Evolutionary conservation across 495 filamentous ascomycete species (phyloP), one percentile per base, ranked within the genome.

Genomic region (Pyronema domesticum): DNA sequence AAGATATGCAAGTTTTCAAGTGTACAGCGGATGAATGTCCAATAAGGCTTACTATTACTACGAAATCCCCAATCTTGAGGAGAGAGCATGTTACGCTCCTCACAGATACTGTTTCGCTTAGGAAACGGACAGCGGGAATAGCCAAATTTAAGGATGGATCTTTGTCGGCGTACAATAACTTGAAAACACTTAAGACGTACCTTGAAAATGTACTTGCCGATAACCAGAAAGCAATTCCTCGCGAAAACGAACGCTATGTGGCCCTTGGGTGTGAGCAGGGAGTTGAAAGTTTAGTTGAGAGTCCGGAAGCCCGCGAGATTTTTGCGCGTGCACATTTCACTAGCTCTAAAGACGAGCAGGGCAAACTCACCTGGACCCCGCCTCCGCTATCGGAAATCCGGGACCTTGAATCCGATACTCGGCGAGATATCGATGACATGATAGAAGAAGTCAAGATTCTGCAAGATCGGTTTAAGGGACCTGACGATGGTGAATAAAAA

Each of bases 371-470:
- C 53, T 64, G 61, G 61, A 55, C 18, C 23, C 61, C 61, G 3
- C 56, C 61, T 11, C 33, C 48, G 1, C 30, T 34, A 14, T 46
- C 33, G 30, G 18, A 60, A 33, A 37, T 63, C 11, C 15, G 56
- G 34, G 43, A 63, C 37, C 19, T 34, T 6, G 17, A 53, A 7
- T 59, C 60, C 17, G 14, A 46, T 37, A 43, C 37, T 6, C 51
- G 30, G 23, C 47, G 46, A 14, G 55, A 64, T 37, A 52, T 56
- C 14, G 35, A 55, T 8, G 61, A 54, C n/a, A 60, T 63, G 47
- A 35, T 63, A n/a, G 60, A 64, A 36, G 61, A 64, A 46, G 42
- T 64, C 42, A 54, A 52, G 42, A 63, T 64, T 40, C n/a, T 64
- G 50, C 59, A 57, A 57, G 61, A 64, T n/a, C 37, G 57, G 8